Evolutionary conservation across 2,329 filamentous ascomycete species (phyloP), one percentile per base, ranked within the genome.

Genomic region (Pseudogymnoascus sp.): DNA sequence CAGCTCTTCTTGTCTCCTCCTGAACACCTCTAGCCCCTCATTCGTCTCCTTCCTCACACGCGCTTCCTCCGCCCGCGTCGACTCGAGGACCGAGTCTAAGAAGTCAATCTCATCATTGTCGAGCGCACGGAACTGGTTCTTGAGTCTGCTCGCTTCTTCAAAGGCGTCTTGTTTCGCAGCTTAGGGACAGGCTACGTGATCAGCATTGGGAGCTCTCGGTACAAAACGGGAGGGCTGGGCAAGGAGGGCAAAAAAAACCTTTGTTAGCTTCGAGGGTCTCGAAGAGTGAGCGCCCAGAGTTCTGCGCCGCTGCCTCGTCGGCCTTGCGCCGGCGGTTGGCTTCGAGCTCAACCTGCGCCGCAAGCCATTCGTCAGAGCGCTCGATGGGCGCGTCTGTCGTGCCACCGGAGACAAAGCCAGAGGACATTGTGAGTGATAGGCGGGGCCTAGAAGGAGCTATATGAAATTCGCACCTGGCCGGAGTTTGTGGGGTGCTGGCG

Each of bases 251-350:
- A 40, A 37, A 37, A 38, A 40, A 88, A 88, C 87, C 88, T 84
- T 93, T 93, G 75, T 95, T 95, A 45, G 88, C 90, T 75, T 93
- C 88, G 60, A 95, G 75, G 1, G 89, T 81, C 45, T 93, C 90
- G 72, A 82, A 95, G 28, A 95, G 79, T 60, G 81, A 87, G 75
- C 82, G 86, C 35, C 77, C 78, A 16, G 78, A 75, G 37, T 65
- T 65, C 49, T 75, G 76, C 18, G 76, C 72, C 1, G 77, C 78
- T 37, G 74, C 75, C 80, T 69, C 69, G 11, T 61, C 59, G 23
- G 66, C 68, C 61, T 72, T 71, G 23, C 65, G 65, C n/a, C 64
- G 61, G 33, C 65, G 63, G 16, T 72, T 71, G 35, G 70, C 70
- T 59, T 73, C 71, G 12, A 72, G 81, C 77, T 67, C 78, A 64